Evolutionary conservation across 2,329 filamentous ascomycete genomes (phyloP).

Genomic region (Dendrostoma leiphaemia): DNA sequence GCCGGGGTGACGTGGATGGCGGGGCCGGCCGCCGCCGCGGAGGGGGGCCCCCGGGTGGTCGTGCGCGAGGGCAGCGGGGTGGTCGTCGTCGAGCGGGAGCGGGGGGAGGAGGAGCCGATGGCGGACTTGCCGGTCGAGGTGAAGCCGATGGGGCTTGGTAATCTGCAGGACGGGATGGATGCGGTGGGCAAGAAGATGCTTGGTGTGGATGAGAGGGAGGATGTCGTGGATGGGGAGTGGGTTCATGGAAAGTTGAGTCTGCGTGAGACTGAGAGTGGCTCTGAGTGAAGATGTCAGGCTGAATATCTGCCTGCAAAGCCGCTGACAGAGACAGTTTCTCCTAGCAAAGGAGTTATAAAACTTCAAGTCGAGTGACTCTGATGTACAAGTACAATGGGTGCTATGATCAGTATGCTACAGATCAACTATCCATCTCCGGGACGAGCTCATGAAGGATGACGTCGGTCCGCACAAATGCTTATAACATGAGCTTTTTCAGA

Average conservation of each 20-base stretch:
- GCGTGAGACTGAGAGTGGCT: background rate
- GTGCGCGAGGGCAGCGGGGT: background rate
- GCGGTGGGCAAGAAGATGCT: background rate
- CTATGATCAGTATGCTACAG: too few species aligned
- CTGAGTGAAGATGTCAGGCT: background rate
- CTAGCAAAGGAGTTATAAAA: too few species aligned
- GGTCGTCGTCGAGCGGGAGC: background rate
- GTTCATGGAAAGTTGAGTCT: background rate
- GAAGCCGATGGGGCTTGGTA: constrained; percentile 1
- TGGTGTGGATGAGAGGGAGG: background rate
- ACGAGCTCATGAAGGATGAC: too few species aligned
- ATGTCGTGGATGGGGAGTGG: background rate
- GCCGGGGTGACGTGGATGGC: background rate
- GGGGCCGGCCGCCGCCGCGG: too few species aligned
- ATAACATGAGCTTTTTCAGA: too few species aligned
- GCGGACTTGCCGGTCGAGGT: constrained; percentile 6
- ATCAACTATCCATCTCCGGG: too few species aligned
- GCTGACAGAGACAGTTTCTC: too few species aligned
- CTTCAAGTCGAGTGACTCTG: too few species aligned
- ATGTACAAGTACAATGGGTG: too few species aligned
- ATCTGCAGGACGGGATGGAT: constrained; percentile 4
- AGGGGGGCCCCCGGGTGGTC: too few species aligned
- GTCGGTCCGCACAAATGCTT: too few species aligned
- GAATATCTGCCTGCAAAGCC: too few species aligned
- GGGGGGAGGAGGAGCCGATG: background rate